Evolutionary conservation across 257 asterid species (phyloP), one percentile per base, ranked within the genome.

Genomic region (Hygrophila difformis): DNA sequence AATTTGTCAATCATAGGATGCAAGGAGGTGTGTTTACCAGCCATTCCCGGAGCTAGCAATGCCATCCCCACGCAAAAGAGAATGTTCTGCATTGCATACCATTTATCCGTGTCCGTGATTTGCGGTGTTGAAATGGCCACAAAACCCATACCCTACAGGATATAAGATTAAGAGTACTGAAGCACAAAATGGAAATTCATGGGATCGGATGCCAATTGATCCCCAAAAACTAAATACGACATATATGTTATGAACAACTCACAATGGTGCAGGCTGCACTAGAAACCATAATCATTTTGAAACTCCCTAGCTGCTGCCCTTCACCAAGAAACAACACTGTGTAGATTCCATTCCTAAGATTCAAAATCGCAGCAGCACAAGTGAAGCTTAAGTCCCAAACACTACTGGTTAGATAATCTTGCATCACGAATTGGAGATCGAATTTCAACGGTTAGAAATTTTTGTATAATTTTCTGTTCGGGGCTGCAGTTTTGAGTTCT

Each of bases 101-200:
- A 8, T 11, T 61, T 69, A 69, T 87, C 77, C 5, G 64, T 67
- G 34, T 58, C 60, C 0, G 76, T 70, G 14, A 67, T 66, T 0
- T 74, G 79, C 3, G 84, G 87, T 0, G 74, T 71, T 19, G 87
- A 81, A 80, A 79, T 53, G 0, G 75, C 19, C n/a, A 79, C 19
- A 3, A 76, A 61, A 3, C 61, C 62, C 56, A 73, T 62, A 0
- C 86, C 92, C 92, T 76, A 56, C 36, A 49, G 4, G n/a, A 35
- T 3, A 24, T n/a, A n/a, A n/a, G n/a, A n/a, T n/a, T n/a, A n/a
- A n/a, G n/a, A n/a, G n/a, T n/a, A n/a, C n/a, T n/a, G n/a, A n/a
- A n/a, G n/a, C n/a, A n/a, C n/a, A n/a, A n/a, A n/a, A n/a, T n/a
- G n/a, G n/a, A n/a, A n/a, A n/a, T n/a, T n/a, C n/a, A n/a, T n/a